A percentile compares a stretch with the other conserved stretches of the same genome.
These are phyloP conservation scores for Chlorella sp. DNA, from an alignment of 139 green algal genomes.

Conservation along the genomic window DNA sequence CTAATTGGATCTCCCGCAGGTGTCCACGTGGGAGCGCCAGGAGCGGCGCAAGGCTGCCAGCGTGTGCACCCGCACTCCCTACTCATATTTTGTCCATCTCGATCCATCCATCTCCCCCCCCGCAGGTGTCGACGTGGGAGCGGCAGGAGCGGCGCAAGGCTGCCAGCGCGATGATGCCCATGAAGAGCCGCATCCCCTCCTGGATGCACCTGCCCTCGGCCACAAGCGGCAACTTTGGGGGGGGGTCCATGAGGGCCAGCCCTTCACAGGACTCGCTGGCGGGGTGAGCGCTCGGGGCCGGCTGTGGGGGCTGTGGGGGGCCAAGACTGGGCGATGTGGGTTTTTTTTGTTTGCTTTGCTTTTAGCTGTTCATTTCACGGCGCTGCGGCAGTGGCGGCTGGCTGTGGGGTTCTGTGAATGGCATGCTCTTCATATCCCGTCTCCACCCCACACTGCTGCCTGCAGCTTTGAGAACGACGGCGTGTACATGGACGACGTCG, in stretches of 20 bases:
- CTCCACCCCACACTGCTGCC: too few species aligned
- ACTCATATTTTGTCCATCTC: too few species aligned
- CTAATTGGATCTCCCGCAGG: slow-evolving; percentile 5
- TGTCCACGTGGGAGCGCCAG: slow-evolving; percentile 44
- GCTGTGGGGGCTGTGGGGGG: background rate
- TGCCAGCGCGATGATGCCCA: background rate
- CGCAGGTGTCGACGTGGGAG: slow-evolving; percentile 39
- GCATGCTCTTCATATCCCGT: too few species aligned
- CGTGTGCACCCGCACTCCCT: too few species aligned
- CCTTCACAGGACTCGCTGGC: slow-evolving; percentile 23
- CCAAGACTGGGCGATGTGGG: background rate
- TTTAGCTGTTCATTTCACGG: too few species aligned
- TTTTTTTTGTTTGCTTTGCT: too few species aligned
- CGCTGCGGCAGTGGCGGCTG: background rate
- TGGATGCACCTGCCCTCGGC: slow-evolving; percentile 57
- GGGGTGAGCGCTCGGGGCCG: slow-evolving; percentile 4
- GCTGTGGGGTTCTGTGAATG: background rate
- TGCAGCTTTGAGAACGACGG: slow-evolving; percentile 34
- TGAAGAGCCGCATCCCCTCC: slow-evolving; percentile 54
- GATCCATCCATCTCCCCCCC: background rate
- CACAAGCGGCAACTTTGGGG: background rate
- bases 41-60: slow-evolving; percentile 18
- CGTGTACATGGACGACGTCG: slow-evolving; percentile 32
- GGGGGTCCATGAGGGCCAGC: background rate
- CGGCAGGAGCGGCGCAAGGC: slow-evolving; percentile 35